phyloP scores from a whole-genome alignment of 2,329 filamentous ascomycete species.

The Diaporthe destruens region DNA sequence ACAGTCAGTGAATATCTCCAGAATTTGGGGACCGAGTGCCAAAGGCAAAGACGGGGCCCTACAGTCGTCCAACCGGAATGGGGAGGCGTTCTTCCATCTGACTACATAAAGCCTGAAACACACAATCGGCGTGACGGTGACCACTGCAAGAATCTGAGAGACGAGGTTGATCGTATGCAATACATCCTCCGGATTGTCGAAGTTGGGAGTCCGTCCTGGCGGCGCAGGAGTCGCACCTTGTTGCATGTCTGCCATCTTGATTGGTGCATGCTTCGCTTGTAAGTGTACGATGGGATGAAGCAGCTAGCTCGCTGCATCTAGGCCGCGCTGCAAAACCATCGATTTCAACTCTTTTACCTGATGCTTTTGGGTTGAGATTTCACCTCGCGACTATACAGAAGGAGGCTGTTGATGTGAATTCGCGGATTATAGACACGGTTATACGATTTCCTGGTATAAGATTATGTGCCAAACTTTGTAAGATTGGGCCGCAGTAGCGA shows the following conservation, averaged over 20 bases:
- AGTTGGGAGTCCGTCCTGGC: slow-evolving; percentile 22
- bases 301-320: neutral
- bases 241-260: slow-evolving; percentile 1
- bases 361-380: neutral
- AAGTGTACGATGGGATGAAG: neutral
- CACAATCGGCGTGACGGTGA: slow-evolving; percentile 26
- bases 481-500: slow-evolving; percentile 9
- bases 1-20: neutral
- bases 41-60: neutral
- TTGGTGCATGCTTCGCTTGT: slow-evolving; percentile 5
- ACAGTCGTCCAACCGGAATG: slow-evolving; percentile 32
- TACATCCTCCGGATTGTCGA: slow-evolving; percentile 33
- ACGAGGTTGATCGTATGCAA: slow-evolving; percentile 36
- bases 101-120: slow-evolving; percentile 27
- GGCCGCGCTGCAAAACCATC: neutral
- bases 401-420: neutral
- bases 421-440: neutral
- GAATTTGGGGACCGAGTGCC: neutral
- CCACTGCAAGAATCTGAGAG: slow-evolving; percentile 30
- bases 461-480: neutral
- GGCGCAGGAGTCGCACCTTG: slow-evolving; percentile 36
- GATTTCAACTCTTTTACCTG: neutral
- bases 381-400: neutral
- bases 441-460: neutral
- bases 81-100: slow-evolving; percentile 12